Conservation (phyloP, 495 filamentous ascomycete genomes). For the Haplographium delicatum region DNA sequence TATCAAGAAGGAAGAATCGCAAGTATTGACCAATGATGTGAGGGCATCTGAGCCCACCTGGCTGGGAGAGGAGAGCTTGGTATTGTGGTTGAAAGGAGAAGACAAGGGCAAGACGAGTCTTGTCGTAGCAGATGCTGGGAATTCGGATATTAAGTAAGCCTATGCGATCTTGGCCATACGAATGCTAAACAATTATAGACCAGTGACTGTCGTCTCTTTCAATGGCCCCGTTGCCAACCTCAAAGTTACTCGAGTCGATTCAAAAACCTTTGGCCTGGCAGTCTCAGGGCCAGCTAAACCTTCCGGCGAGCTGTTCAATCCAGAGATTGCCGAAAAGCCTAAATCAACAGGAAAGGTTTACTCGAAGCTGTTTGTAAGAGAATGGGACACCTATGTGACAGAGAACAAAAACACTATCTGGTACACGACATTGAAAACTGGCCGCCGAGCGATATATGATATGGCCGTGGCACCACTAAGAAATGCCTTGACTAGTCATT, state of each 20-base stretch:
- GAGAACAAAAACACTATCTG: slow-evolving; percentile 69
- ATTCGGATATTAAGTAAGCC: slow-evolving; percentile 39
- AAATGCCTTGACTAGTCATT: slow-evolving; percentile 46
- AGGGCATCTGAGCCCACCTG: slow-evolving; percentile 68
- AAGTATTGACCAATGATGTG: slow-evolving; percentile 57
- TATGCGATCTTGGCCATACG: slow-evolving; percentile 5
- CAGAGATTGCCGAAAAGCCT: slow-evolving; percentile 48
- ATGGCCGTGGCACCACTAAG: slow-evolving; percentile 37
- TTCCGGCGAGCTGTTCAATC: slow-evolving; percentile 57
- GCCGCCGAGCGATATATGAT: slow-evolving; percentile 34
- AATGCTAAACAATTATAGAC: slow-evolving; percentile 9
- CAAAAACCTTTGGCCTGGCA: slow-evolving; percentile 64
- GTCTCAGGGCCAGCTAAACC: slow-evolving; percentile 57
- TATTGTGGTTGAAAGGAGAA: slow-evolving; percentile 62
- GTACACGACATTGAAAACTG: slow-evolving; percentile 57
- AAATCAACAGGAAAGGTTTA: slow-evolving; percentile 61
- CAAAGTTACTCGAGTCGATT: slow-evolving; percentile 57
- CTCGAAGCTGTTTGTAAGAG: slow-evolving; percentile 64
- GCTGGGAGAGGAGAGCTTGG: slow-evolving; percentile 58
- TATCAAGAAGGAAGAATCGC: slow-evolving; percentile 60
- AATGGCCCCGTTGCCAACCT: slow-evolving; percentile 67
- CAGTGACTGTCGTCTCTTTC: slow-evolving; percentile 47
- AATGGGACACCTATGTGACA: slow-evolving; percentile 70
- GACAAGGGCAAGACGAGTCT: slow-evolving; percentile 64
- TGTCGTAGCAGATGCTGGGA: slow-evolving; percentile 51